These are phyloP conservation scores for Microsporum canis DNA, from an alignment of 2,329 filamentous ascomycete genomes.

Conservation along the genomic window DNA sequence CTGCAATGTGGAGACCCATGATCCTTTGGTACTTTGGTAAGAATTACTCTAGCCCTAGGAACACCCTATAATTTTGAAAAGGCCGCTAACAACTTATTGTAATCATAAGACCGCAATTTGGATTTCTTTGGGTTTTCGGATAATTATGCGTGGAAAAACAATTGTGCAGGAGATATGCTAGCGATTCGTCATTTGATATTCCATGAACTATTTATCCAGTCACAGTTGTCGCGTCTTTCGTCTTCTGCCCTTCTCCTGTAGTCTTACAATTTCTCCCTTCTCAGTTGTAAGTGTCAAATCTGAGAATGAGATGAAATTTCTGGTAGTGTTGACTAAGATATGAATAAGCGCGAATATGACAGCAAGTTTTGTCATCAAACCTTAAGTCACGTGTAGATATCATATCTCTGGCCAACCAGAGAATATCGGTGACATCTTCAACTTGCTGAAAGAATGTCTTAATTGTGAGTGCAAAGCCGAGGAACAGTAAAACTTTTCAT, in stretches of 20 bases:
- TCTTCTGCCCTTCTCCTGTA: background rate
- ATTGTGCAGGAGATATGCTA: background rate
- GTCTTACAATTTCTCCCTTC: background rate
- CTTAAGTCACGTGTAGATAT: background rate
- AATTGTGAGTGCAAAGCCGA: background rate
- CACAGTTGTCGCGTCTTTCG: background rate
- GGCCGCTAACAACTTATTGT: background rate
- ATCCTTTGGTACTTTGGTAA: background rate
- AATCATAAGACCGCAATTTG: background rate
- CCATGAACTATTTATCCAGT: background rate
- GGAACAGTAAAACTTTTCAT: background rate
- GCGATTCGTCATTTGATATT: background rate
- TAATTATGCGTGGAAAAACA: background rate
- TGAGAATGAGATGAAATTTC: too few relatives aligned
- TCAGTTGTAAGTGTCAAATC: background rate
- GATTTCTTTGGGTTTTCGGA: background rate
- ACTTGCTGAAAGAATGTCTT: background rate
- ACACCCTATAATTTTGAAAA: background rate
- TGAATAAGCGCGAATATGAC: background rate
- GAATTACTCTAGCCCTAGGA: background rate
- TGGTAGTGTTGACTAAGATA: too few relatives aligned
- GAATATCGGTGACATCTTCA: background rate
- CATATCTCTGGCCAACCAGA: background rate
- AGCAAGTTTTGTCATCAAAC: background rate
- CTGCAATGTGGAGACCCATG: background rate